Conservation (phyloP, 2,329 filamentous ascomycete genomes). For the Fusarium acutatum region DNA sequence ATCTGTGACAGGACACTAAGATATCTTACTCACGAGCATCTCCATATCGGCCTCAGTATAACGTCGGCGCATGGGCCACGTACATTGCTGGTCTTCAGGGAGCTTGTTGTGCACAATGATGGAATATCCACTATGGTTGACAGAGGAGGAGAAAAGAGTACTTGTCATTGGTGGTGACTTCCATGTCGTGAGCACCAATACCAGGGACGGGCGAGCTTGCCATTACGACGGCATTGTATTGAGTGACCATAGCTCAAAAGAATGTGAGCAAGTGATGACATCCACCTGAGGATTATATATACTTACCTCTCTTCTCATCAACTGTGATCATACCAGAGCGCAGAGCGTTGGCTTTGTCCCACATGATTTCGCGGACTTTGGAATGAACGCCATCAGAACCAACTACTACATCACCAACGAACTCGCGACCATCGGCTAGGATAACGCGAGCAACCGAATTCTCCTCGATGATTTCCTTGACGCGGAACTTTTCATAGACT, state of each 20-base stretch:
- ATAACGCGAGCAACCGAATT: background rate
- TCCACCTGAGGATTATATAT: too few relatives aligned
- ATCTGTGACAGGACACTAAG: background rate
- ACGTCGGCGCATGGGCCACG: background rate
- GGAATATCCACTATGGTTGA: background rate
- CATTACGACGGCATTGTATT: background rate
- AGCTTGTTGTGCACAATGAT: background rate
- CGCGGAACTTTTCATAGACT: background rate
- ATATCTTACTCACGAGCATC: background rate
- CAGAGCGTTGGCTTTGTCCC: background rate
- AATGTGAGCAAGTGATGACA: background rate
- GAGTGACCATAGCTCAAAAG: background rate
- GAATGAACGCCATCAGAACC: background rate
- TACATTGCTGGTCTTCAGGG: background rate
- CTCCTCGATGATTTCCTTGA: background rate
- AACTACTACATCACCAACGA: background rate
- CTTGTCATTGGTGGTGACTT: background rate
- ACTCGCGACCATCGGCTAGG: background rate
- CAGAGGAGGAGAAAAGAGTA: background rate
- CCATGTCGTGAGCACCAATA: background rate
- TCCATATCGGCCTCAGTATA: background rate
- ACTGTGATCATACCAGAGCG: background rate
- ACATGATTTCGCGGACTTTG: background rate
- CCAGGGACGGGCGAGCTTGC: background rate
- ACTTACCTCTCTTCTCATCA: background rate